Percentiles rank a stretch among this genome's conserved stretches.
Conservation (phyloP, 2,329 filamentous ascomycete species). For the Fusarium proliferatum region DNA sequence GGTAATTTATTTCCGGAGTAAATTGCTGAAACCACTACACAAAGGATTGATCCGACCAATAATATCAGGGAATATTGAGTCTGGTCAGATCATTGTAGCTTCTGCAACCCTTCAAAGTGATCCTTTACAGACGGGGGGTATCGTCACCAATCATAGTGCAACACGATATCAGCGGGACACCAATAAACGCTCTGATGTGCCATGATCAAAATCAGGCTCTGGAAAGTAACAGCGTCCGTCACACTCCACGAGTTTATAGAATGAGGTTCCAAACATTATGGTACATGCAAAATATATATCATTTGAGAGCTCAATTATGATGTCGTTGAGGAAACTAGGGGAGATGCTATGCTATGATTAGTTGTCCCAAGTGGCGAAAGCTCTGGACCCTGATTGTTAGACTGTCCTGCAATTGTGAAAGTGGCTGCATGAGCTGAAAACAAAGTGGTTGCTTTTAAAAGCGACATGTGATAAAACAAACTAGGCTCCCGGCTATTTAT, state of each 20-base stretch:
- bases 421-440: not conserved
- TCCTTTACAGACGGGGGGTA: not conserved
- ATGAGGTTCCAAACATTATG: not conserved
- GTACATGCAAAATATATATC: accelerated
- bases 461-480: not conserved
- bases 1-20: accelerated
- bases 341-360: no score
- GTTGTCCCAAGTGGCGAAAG: accelerated
- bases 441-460: not conserved
- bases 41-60: accelerated
- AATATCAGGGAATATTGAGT: accelerated
- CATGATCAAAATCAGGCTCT: not conserved
- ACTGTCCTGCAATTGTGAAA: accelerated
- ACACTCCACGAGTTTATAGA: accelerated
- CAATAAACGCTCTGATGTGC: not conserved
- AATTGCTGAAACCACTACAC: accelerated
- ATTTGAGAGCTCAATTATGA: not conserved
- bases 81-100: not conserved
- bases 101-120: not conserved
- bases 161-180: not conserved
- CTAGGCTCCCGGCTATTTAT: not conserved
- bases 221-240: accelerated
- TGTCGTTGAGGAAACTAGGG: no score
- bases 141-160: not conserved
- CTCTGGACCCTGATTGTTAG: accelerated